These are phyloP conservation scores for Candida glaebosa DNA, from an alignment of 805 yeast species.

Conservation along the genomic window DNA sequence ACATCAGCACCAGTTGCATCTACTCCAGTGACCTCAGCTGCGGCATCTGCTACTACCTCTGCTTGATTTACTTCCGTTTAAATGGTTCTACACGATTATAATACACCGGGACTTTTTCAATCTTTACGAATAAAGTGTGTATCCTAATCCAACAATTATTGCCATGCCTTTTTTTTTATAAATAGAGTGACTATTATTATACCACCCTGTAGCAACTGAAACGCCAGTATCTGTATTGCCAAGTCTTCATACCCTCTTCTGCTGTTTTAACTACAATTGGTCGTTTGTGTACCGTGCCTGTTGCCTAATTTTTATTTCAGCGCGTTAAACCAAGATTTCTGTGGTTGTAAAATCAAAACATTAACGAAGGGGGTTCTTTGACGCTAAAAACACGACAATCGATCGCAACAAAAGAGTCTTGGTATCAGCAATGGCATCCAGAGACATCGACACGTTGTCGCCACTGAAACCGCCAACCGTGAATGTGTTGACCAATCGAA, in stretches of 20 bases:
- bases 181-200: slow-evolving; percentile 22
- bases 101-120: background rate
- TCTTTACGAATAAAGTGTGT: background rate
- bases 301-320: slow-evolving; percentile 3
- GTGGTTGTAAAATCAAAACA: slow-evolving; percentile 4
- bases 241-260: no score
- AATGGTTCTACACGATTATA: background rate
- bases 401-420: background rate
- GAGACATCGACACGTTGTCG: slow-evolving; percentile 9
- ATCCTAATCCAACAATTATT: background rate
- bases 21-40: slow-evolving; percentile 7
- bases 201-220: no score
- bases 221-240: no score
- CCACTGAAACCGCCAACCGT: slow-evolving; percentile 12
- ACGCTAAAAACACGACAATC: background rate
- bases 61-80: background rate
- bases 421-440: background rate
- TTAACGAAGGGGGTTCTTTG: slow-evolving; percentile 10
- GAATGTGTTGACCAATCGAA: background rate
- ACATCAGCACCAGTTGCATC: background rate
- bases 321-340: no score
- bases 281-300: slow-evolving; percentile 11
- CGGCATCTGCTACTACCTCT: background rate
- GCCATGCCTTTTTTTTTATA: background rate
- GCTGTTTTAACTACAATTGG: slow-evolving; percentile 1